Evolutionary conservation across 2,329 filamentous ascomycete species (phyloP), one percentile per base, ranked within the genome.

Genomic region (Fusarium haematococcum): DNA sequence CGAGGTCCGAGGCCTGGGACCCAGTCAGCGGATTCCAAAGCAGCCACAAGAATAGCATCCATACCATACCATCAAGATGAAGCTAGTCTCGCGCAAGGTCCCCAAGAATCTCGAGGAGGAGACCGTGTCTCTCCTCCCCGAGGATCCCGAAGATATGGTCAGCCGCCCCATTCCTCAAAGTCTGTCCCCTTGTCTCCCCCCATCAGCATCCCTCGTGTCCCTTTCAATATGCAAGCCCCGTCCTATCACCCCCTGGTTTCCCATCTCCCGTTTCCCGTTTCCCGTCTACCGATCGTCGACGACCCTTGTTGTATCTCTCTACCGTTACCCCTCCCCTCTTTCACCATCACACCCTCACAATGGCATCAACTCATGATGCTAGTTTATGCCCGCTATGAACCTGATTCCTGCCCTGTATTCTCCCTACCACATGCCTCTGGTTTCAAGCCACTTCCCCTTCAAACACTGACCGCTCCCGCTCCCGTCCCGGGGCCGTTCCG

Each of bases 101-200:
- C 80, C 83, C 62, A 81, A 82, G 50, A 79, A 81, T n/a, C 75
- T 84, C 57, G 81, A 83, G 78, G 83, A 84, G 66, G 82, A 85
- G 77, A 80, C 81, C 32, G 80, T 86, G 61, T 84, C 83, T 43
- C 81, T 86, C 23, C 76, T 85, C 8, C 83, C 85, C 62, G 85
- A 86, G 63, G 85, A 86, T 75, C 82, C 84, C 43, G 85, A 86
- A 76, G 85, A 86, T 76, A 87, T 87, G 84, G 85, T 86, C 64
- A 69, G 83, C 73, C 35, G 37, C 65, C 58, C 60, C 50, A 23
- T 30, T 64, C 54, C 52, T 48, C 37, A 35, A 45, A 48, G 50
- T 57, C 58, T 59, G 35, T 57, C 37, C 41, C 59, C 56, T 65
- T 45, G 63, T 43, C 33, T 35, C 48, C 39, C 23, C 48, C 37